Evolutionary conservation across 1,284 basidiomycete species (phyloP), one percentile per base, ranked within the genome.

Genomic region (Cutaneotrichosporon mucoides): DNA sequence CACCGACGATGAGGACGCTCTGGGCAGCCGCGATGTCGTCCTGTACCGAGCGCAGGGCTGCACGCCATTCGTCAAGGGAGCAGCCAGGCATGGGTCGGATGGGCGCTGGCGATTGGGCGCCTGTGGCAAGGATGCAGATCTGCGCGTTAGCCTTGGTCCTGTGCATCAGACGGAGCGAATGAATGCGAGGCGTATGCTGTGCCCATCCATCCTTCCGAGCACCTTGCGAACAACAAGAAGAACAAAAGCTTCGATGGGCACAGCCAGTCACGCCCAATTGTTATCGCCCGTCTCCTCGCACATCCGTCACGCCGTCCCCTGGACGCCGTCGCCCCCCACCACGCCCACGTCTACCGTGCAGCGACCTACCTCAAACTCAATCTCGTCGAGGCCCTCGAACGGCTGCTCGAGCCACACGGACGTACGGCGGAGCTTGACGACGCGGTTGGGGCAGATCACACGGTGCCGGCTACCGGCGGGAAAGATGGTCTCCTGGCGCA

Each of bases 1-100:
- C 79, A 9, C 79, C 79, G 38, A 79, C 65, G 16, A 80, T 64
- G 9, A 81, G 68, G 15, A 80, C 59, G 46, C 73, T 75, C 6
- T 62, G 55, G 1, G 78, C 70, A 9, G 35, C 44, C 37, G 50
- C 42, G 35, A 64, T 57, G 36, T 59, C 59, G 13, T 48, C 15
- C 51, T 64, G 62, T 34, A 62, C 63, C 37, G 63, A 63, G 33
- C 56, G 51, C 44, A 78, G 64, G 5, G 53, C 46, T 16, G 61
- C 48, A 34, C 66, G 59, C 55, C 62, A 69, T 10, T 68, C 68
- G 9, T 57, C 63, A 11, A 66, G 55, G 2, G 64, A 66, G 2
- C 66, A 66, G 12, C 57, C 57, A 4, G 67, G 54, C n/a, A 59
- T 61, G 0, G 74, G 72, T 16, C 76, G 67, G 69, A 77, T 76